Base-by-base conservation (phyloP, 208 protist genomes). In the Crithidia sp. region DNA sequence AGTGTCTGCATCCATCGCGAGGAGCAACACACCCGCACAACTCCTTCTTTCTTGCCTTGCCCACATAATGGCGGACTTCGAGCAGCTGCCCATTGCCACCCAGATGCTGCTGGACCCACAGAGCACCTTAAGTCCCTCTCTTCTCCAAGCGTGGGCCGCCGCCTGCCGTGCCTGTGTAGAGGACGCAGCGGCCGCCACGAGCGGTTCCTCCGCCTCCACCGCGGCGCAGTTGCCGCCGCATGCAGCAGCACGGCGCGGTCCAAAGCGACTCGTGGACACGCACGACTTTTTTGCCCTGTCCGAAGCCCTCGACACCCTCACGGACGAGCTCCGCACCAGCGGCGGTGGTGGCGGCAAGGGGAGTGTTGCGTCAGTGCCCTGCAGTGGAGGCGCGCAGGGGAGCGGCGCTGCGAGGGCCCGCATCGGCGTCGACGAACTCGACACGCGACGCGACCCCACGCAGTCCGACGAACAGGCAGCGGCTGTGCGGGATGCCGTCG, bases 281-380 rank as follows among this genome's bases (percentile, higher is more conserved):
- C 84, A 86, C 17, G 79, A 90, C 57, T 94, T 94, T 41, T 87
- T 91, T 57, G 54, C 60, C 0, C 43, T 94, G 3, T 78, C 86
- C 9, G 75, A 77, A 17, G 82, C 88, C 41, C 75, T 91, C 19
- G 89, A 89, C 47, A 69, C 70, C 5, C 59, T 88, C 5, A 79
- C 66, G 7, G 65, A 47, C 17, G 80, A 76, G 39, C 57, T 88
- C 10, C 54, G 68, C 36, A 57, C 36, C 8, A 52, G 52, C 41
- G 47, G 14, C 7, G 36, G n/a, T 14, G 17, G 12, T 12, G 70
- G 14, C 28, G 28, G 28, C 28, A 28, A 28, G 28, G 28, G 28
- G 28, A 28, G 28, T 28, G 28, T 28, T 28, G 28, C 28, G 28
- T 28, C 28, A 28, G 28, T 28, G 28, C 28, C 28, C 28, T 28